Evolutionary conservation across 2,329 filamentous ascomycete species (phyloP).

Genomic region (Diaporthe destruens): DNA sequence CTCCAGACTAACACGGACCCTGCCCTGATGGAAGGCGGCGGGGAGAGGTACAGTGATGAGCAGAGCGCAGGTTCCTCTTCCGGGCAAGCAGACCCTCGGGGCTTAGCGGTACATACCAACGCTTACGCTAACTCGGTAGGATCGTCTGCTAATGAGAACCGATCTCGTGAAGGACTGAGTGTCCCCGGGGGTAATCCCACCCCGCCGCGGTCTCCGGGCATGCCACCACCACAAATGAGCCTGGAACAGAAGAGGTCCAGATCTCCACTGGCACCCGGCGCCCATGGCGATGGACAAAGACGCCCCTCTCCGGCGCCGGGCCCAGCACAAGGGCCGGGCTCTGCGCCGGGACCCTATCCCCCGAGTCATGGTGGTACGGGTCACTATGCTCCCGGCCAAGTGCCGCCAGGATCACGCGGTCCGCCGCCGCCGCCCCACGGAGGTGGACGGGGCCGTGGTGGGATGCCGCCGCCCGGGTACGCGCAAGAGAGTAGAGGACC

Average conservation of each 20-base stretch:
- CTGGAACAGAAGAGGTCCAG: constrained; percentile 57
- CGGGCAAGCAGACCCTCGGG: constrained; percentile 52
- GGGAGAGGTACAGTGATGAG: constrained; percentile 48
- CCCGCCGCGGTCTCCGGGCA: constrained; percentile 51
- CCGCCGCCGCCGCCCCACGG: constrained; percentile 45
- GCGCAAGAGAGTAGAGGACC: constrained; percentile 34
- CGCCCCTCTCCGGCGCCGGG: constrained; percentile 49
- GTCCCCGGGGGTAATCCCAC: constrained; percentile 51
- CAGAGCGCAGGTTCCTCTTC: constrained; percentile 50
- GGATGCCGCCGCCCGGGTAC: constrained; percentile 45
- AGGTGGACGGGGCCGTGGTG: constrained; percentile 41
- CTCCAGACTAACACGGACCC: constrained; percentile 39
- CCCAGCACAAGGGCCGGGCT: constrained; percentile 44
- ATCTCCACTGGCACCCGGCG: constrained; percentile 56
- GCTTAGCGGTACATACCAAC: constrained; percentile 65
- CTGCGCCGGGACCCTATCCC: constrained; percentile 44
- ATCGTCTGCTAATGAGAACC: constrained; percentile 66
- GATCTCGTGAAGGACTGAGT: constrained; percentile 66
- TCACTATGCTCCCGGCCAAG: constrained; percentile 37
- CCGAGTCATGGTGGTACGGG: constrained; percentile 45
- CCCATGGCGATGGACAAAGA: constrained; percentile 39
- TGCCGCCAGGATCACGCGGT: constrained; percentile 43
- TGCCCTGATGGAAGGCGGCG: constrained; percentile 39
- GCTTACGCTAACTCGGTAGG: constrained; percentile 61
- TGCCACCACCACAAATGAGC: constrained; percentile 57